A percentile compares a stretch with the other conserved stretches of the same genome.
Conservation (phyloP, 176 grass and related monocot species). For the Cocos nucifera region DNA sequence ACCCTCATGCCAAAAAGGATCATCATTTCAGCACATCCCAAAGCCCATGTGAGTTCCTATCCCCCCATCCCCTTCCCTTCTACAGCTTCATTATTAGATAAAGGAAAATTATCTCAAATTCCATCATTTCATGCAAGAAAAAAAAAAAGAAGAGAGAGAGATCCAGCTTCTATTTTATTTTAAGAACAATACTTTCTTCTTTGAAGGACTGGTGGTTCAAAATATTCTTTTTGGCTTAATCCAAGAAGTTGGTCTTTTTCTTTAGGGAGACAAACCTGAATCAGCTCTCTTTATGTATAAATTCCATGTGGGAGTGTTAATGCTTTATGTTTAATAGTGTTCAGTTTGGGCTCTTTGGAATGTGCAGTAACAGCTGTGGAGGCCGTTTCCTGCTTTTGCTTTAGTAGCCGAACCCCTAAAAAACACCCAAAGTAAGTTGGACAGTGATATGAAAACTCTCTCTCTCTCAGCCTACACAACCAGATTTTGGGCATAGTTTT, state of each 20-base stretch:
- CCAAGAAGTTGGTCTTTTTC: slow-evolving; percentile 1
- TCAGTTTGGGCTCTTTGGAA: slow-evolving; percentile 30
- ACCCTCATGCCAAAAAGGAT: slow-evolving; percentile 69
- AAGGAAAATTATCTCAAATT: slow-evolving; percentile 28
- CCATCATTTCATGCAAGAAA: slow-evolving; percentile 42
- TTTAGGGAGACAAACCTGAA: slow-evolving; percentile 28
- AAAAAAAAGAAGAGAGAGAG: background rate
- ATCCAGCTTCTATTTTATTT: slow-evolving; percentile 2
- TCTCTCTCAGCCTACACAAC: background rate
- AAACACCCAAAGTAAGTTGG: slow-evolving; percentile 17
- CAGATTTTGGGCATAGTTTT: slow-evolving; percentile 29
- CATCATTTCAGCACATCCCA: slow-evolving; percentile 81
- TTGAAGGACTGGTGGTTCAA: too few relatives aligned
- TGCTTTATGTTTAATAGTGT: slow-evolving; percentile 6
- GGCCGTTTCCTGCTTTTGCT: slow-evolving; percentile 32
- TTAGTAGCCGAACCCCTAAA: slow-evolving; percentile 24
- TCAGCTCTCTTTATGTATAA: background rate
- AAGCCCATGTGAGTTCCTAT: slow-evolving; percentile 70
- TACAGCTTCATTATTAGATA: slow-evolving; percentile 40
- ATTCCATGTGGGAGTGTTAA: background rate
- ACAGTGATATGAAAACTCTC: background rate
- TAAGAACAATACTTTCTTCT: background rate
- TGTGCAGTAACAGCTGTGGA: slow-evolving; percentile 49
- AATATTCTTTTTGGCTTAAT: slow-evolving; percentile 9
- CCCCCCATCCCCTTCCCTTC: slow-evolving; percentile 21